These are phyloP conservation scores for Heliamphora pulchella DNA, from an alignment of 179 eudicot species.

Conservation along the genomic window DNA sequence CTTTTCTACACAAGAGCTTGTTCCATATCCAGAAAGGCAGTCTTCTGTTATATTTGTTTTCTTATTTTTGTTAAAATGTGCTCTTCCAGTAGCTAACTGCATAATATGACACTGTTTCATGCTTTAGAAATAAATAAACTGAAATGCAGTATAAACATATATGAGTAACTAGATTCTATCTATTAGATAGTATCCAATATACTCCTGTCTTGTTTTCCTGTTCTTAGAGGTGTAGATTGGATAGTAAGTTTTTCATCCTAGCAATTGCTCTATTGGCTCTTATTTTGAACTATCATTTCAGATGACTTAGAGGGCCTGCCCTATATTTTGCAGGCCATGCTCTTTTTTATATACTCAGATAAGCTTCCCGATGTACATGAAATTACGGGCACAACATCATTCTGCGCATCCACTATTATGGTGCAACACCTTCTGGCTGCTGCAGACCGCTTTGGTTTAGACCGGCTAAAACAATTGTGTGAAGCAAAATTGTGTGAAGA, in stretches of 20 bases:
- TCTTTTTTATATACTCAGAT: constrained; percentile 65
- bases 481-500: constrained; percentile 76
- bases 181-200: too few species aligned
- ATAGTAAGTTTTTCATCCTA: neutral
- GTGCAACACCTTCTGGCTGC: constrained; percentile 90
- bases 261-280: neutral
- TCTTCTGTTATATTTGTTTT: too few species aligned
- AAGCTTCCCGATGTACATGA: constrained; percentile 57
- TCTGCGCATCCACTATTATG: constrained; percentile 44
- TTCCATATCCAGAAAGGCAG: too few species aligned
- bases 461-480: constrained; percentile 62
- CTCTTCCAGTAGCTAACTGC: neutral
- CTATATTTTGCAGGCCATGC: constrained; percentile 62
- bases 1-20: too few species aligned
- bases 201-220: neutral
- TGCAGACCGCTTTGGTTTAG: constrained; percentile 84
- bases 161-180: constrained; percentile 4
- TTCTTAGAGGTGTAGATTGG: neutral
- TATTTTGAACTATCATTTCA: neutral
- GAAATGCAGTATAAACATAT: neutral
- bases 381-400: constrained; percentile 46
- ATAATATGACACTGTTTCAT: neutral
- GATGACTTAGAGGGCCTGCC: neutral
- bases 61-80: too few species aligned
- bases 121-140: neutral